These are phyloP conservation scores for Ammopiptanthus mongolicus DNA, from an alignment of 306 rosid species.

Conservation along the genomic window DNA sequence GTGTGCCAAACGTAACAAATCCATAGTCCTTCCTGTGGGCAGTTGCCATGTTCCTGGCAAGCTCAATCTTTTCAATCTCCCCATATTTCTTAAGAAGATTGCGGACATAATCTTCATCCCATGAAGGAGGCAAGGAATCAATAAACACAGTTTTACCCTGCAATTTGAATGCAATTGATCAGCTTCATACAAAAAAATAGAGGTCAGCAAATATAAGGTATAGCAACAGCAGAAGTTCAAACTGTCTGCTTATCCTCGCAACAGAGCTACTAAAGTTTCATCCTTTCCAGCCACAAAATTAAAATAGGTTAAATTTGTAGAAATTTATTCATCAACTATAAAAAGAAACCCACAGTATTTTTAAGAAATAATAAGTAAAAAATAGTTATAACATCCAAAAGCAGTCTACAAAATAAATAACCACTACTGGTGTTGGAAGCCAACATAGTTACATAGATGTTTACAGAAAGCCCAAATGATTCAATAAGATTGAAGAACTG, in stretches of 20 bases:
- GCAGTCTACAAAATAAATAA: background rate
- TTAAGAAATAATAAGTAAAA: background rate
- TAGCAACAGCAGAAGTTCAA: conserved; percentile 12
- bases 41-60: conserved; percentile 85
- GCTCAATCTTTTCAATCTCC: conserved; percentile 71
- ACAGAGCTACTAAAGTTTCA: background rate
- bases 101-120: conserved; percentile 78
- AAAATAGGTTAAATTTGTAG: background rate
- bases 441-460: background rate
- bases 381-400: background rate
- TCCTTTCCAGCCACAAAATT: background rate
- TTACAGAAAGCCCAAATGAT: conserved; percentile 1
- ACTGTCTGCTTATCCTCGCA: background rate
- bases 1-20: conserved; percentile 81
- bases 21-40: conserved; percentile 91
- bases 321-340: background rate
- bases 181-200: background rate
- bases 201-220: background rate
- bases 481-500: conserved; percentile 10
- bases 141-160: conserved; percentile 97
- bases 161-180: conserved; percentile 28
- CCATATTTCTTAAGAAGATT: conserved; percentile 75
- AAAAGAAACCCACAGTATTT: background rate
- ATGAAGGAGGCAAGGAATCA: conserved; percentile 82
- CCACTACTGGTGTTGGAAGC: background rate